These are phyloP conservation scores for Aurantiochytrium sp. DNA, from an alignment of 108 stramenopile species.

Conservation along the genomic window DNA sequence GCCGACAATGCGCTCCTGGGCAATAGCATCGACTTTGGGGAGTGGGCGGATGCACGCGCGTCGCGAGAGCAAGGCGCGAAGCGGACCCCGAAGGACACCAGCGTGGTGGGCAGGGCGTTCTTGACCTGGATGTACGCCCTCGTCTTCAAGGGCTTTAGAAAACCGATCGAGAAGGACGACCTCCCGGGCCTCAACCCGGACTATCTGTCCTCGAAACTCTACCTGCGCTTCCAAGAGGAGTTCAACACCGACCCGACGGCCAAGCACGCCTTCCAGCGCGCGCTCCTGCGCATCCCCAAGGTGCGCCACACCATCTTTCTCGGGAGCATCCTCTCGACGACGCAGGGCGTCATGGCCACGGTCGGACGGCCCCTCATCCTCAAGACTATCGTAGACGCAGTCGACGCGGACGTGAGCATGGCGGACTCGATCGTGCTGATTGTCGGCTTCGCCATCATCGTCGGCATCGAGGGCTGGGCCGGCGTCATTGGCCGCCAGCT, in stretches of 20 bases:
- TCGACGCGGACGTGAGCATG: neutral
- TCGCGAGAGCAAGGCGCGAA: neutral
- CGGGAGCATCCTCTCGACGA: neutral
- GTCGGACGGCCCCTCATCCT: neutral
- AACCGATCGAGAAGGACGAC: neutral
- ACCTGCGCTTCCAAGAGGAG: neutral
- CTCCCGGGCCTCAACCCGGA: neutral
- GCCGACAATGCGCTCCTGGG: neutral
- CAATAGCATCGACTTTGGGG: neutral
- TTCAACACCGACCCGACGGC: neutral
- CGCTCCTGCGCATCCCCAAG: neutral
- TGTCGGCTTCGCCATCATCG: neutral
- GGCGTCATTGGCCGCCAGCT: conserved; percentile 17
- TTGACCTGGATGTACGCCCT: neutral
- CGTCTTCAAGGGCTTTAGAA: neutral
- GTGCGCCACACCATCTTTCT: neutral
- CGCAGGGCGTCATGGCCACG: neutral
- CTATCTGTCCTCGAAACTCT: neutral
- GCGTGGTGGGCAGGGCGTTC: neutral
- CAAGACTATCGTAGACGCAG: neutral
- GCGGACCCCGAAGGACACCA: neutral
- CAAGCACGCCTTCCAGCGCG: neutral
- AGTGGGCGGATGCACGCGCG: neutral
- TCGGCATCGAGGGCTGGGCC: neutral
- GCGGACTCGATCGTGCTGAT: neutral